Base-by-base conservation (phyloP, 805 yeast genomes). In the Spathaspora girioi region DNA sequence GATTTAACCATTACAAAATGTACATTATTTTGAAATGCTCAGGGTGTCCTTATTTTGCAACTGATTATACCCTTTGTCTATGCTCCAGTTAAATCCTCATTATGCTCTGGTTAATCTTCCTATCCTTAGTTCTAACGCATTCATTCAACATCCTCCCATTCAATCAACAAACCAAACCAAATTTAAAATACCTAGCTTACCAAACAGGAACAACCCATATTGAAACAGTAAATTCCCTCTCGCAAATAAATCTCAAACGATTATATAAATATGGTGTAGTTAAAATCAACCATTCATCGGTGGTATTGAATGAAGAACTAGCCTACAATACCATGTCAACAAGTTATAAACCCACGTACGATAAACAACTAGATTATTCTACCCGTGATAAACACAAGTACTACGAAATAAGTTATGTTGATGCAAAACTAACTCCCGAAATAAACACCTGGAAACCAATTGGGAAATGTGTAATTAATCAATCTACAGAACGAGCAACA, bases 401-500 rank as follows among this genome's bases (percentile, higher is more conserved):
- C 14, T 31, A 18, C 5, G 48, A 48, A 35, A 48, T 48, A 15
- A 18, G 32, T 19, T 48, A 48, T 17, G 23, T 4, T 10, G 17
- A 42, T n/a, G 48, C 48, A 2, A 29, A 18, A 26, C 12, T 19
- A 19, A 27, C 10, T 5, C 19, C 20, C 9, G 17, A 40, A 38
- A 41, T 26, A 20, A 12, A 12, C 12, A n/a, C 15, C 5, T 43
- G 50, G 48, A 29, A n/a, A 26, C 48, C 48, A 11, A 41, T 51
- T 7, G 54, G 54, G 10, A 38, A 40, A 18, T 51, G 54, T 38
- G 47, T 51, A 8, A 45, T 46, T 3, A 51, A 51, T 20, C n/a
- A 38, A 26, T 45, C 50, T 3, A 14, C n/a, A 5, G 32, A 48
- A 43, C 27, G 35, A 49, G 54, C 54, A 19, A 49, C 52, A n/a